Evolutionary conservation across 179 eudicot species (phyloP).

Genomic region (Beta corolliflora): DNA sequence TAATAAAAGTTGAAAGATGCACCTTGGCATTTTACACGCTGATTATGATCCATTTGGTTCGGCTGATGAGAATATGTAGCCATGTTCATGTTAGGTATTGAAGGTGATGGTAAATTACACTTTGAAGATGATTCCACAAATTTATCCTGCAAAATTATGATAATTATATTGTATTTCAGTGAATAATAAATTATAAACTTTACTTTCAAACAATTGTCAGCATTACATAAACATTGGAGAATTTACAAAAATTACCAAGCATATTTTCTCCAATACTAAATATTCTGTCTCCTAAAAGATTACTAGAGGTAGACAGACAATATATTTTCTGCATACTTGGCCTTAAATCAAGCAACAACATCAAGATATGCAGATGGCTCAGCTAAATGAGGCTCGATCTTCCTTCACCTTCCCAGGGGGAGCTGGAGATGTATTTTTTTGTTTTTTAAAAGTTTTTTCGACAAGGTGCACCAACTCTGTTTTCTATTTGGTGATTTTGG

Average conservation of each 20-base stretch:
- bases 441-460: neutral
- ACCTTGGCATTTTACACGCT: constrained; percentile 57
- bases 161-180: neutral
- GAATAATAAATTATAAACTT: constrained; percentile 11
- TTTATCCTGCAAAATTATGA: constrained; percentile 65
- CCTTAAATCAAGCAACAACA: neutral
- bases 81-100: constrained; percentile 43
- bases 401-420: too few relatives aligned
- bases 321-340: neutral
- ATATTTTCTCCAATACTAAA: neutral
- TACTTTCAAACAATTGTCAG: neutral
- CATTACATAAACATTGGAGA: neutral
- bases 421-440: too few relatives aligned
- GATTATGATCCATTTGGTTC: constrained; percentile 50
- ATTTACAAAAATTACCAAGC: neutral
- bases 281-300: neutral
- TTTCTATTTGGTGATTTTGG: neutral
- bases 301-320: too few relatives aligned
- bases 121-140: constrained; percentile 54
- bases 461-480: neutral
- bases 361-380: neutral
- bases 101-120: constrained; percentile 39
- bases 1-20: constrained; percentile 12
- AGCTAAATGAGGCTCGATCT: neutral
- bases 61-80: constrained; percentile 49